phyloP scores from a whole-genome alignment of 176 grass and related monocot genomes.

The Ensete ventricosum region DNA sequence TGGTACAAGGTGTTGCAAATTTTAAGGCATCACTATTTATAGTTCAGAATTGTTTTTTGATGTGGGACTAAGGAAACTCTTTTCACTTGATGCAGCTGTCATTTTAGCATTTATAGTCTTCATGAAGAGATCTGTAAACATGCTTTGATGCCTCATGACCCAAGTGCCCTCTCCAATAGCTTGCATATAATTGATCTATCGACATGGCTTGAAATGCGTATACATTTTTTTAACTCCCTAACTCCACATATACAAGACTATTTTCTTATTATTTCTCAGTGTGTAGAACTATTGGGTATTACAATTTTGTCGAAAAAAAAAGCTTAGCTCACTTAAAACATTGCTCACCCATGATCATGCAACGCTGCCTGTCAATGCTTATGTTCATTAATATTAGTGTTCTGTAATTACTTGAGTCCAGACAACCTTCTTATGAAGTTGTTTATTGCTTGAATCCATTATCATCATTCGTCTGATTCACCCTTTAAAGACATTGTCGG shows the following conservation, averaged over 20 bases:
- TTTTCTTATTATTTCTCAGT: neutral
- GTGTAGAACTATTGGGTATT: no score
- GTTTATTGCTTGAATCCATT: neutral
- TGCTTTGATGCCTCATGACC: neutral
- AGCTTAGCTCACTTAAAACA: no score
- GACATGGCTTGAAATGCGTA: neutral
- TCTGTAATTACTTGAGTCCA: neutral
- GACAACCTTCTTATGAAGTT: neutral
- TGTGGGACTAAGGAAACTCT: neutral
- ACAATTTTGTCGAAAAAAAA: no score
- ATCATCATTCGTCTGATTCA: neutral
- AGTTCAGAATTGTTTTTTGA: neutral
- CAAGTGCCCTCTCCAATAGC: neutral
- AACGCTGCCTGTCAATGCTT: no score
- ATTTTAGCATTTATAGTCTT: neutral
- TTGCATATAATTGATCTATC: neutral
- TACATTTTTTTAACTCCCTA: neutral
- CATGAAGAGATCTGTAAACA: neutral
- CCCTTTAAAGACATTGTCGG: neutral
- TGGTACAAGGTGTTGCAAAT: neutral
- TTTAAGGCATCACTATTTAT: neutral
- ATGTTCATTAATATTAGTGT: no score
- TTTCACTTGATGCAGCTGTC: neutral
- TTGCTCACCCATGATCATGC: no score
- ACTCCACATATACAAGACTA: neutral